Base-by-base conservation (phyloP, 2,329 filamentous ascomycete species). In the Emergomyces pasteurianus region DNA sequence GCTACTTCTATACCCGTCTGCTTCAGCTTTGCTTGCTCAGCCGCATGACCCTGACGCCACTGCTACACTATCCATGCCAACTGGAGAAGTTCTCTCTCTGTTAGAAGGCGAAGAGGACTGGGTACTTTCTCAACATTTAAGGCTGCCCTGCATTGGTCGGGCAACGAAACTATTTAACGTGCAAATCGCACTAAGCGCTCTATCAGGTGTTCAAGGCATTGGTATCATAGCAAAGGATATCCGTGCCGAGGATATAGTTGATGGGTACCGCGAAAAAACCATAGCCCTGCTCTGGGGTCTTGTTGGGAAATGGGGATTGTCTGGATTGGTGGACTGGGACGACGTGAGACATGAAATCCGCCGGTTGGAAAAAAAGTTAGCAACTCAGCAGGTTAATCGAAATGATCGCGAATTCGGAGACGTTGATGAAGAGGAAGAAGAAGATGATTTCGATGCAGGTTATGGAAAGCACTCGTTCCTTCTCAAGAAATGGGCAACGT, bases 211-310 rank as follows among this genome's bases (percentile, higher is more conserved):
- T 8, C 70, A 69, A 12, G 76, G 77, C 1, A 71, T 78, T 14
- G 73, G 70, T 3, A 66, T 69, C 14, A 74, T 80, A 14, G 68
- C 77, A 6, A 70, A 72, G 26, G 73, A 75, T 40, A 72, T 85
- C 42, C 76, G 72, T 16, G 77, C 83, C 0, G 79, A 82, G 46
- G 82, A 86, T 60, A 80, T 87, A 54, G 82, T 87, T 7, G 79
- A 86, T 65, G 84, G 84, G 2, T 83, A 86, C 65, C 79, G 84
- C 9, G 84, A 87, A 66, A 86, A 83, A 70, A 86, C 83, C 0
- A 75, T 87, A 52, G 79, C 78, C 5, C 73, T 86, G 10, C 74
- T 87, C 5, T 86, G 83, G 83, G 75, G 76, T 3, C 73, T 87
- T 26, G 79, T 86, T 43, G 80, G 80, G 47, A 79, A 78, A 69